phyloP scores from a whole-genome alignment of 2,329 filamentous ascomycete genomes.

The Colletotrichum australisinense region DNA sequence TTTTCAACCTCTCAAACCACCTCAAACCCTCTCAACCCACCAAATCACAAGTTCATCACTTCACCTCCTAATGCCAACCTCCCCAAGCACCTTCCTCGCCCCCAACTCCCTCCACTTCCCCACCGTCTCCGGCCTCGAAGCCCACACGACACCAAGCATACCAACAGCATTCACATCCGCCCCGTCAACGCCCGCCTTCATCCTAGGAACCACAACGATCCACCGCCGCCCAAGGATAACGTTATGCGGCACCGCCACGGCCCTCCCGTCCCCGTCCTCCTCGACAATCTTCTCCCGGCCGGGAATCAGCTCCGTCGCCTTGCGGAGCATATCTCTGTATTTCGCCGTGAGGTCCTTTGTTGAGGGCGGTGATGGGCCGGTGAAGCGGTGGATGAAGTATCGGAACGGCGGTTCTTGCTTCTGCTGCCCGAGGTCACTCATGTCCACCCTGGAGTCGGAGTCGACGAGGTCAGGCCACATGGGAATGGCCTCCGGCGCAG shows the following conservation, averaged over 20 bases:
- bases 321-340: conserved; percentile 42
- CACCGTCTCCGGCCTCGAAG: conserved; percentile 35
- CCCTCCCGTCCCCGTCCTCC: conserved; percentile 3
- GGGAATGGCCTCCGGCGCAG: conserved; percentile 43
- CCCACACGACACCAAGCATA: conserved; percentile 59
- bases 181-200: conserved; percentile 45
- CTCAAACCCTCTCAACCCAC: no score
- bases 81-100: conserved; percentile 46
- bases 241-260: conserved; percentile 53
- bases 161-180: conserved; percentile 57
- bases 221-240: conserved; percentile 54
- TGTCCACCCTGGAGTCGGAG: no score
- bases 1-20: no score
- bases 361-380: background rate
- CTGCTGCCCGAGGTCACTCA: no score
- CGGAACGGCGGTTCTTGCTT: conserved; percentile 47
- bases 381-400: conserved; percentile 47
- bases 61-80: conserved; percentile 37
- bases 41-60: no score
- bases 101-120: conserved; percentile 52
- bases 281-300: conserved; percentile 9
- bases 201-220: conserved; percentile 60
- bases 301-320: conserved; percentile 34
- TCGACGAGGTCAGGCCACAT: conserved; percentile 37
- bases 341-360: conserved; percentile 33